Evolutionary conservation across 345 rosid species (phyloP), one percentile per base, ranked within the genome.

Genomic region (Eucalyptus cloeziana): DNA sequence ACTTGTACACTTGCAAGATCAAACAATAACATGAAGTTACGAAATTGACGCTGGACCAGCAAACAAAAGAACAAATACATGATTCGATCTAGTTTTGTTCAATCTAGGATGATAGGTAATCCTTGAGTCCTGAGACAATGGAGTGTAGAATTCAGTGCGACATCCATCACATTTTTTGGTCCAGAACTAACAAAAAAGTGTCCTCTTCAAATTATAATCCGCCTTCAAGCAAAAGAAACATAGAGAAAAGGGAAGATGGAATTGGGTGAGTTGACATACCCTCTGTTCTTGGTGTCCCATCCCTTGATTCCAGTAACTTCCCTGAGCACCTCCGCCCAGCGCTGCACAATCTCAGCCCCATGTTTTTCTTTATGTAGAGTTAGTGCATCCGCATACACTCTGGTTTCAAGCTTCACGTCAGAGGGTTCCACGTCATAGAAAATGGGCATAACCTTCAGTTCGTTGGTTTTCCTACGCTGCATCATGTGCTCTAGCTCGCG

Each of bases 301-400:
- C 80, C 80, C 24, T 4, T 31, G 80, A 69, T 69, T 33, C 0
- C 1, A 0, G 81, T 69, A 17, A 69, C 81, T 9, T 69, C 43
- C 44, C 1, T 17, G 2, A 69, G 81, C 7, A 3, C 7, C 44
- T 17, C 0, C 13, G 1, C 7, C 81, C 81, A 71, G 7, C 25
- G 0, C 0, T 19, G 81, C 45, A 71, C 81, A 10, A 3, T 19
- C 81, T 71, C 7, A 3, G 4, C 2, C 25, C 44, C 81, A 5
- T 0, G 7, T 33, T 33, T 1, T 1, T 16, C 0, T 10, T 33
- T 1, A 19, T 71, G 81, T 1, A 1, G 44, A 33, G 24, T 19
- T 3, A 71, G 2, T 19, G 44, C 81, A 9, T 71, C 4, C 7
- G 0, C 11, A 17, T 71, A 71, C 3, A 33, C 13, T 71, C 1